These are phyloP conservation scores for Euphrasia arctica DNA, from an alignment of 305 asterid species.

Conservation along the genomic window DNA sequence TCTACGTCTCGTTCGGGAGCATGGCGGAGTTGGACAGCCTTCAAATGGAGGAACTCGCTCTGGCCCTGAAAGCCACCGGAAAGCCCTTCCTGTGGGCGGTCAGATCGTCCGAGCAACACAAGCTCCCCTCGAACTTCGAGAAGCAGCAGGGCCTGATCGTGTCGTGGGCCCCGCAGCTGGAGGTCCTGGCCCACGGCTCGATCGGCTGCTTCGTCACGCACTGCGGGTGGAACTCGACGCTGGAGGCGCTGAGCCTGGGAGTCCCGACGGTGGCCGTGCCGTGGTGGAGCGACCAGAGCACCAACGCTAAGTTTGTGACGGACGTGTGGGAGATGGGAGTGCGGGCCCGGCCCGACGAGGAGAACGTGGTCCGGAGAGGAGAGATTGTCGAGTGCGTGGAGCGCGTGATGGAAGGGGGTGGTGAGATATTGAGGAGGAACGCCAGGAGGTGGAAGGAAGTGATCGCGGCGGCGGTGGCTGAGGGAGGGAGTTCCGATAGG, in stretches of 20 bases:
- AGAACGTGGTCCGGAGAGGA: conserved; percentile 15
- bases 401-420: conserved; percentile 27
- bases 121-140: conserved; percentile 28
- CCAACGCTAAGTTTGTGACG: conserved; percentile 28
- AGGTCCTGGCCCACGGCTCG: conserved; percentile 31
- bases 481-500: conserved; percentile 28
- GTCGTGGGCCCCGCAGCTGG: conserved; percentile 34
- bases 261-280: conserved; percentile 40
- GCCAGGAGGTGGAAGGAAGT: conserved; percentile 26
- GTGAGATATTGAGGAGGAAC: conserved; percentile 18
- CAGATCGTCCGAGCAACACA: conserved; percentile 29
- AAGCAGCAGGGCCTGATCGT: conserved; percentile 10
- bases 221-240: conserved; percentile 43
- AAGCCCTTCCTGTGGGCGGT: conserved; percentile 38
- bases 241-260: conserved; percentile 33
- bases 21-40: conserved; percentile 18
- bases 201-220: conserved; percentile 35
- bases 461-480: conserved; percentile 27
- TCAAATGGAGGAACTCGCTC: conserved; percentile 32
- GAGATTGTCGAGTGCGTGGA: conserved; percentile 18
- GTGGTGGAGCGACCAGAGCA: conserved; percentile 38
- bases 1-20: conserved; percentile 40
- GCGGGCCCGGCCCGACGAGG: conserved; percentile 1
- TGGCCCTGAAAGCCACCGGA: conserved; percentile 22
- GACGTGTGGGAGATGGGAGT: conserved; percentile 38